Percentiles rank a stretch among this genome's conserved stretches.
These are phyloP conservation scores for Backusella liffmaniae DNA, from an alignment of 192 early-diverging fungal species.

Conservation along the genomic window DNA sequence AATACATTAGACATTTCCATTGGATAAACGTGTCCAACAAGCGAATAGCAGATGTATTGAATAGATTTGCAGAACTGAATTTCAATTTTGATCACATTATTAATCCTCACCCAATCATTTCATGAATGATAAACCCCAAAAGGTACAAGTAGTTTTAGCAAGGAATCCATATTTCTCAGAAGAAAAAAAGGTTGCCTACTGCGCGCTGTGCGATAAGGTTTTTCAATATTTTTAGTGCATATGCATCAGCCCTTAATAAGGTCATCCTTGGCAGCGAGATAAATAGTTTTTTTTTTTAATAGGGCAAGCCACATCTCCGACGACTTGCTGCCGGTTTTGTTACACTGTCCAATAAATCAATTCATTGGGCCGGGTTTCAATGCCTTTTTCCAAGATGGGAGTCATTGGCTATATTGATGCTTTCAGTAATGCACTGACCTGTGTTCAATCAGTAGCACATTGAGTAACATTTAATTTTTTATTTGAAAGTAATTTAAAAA, in stretches of 20 bases:
- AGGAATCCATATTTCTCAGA: not conserved
- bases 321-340: not conserved
- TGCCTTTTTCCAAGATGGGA: not conserved
- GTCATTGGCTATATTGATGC: not conserved
- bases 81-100: not conserved
- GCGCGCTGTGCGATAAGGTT: not conserved
- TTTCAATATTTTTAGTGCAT: not conserved
- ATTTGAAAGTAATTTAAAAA: slow-evolving; percentile 1
- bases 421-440: slow-evolving; percentile 7
- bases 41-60: not conserved
- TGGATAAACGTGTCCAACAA: not conserved
- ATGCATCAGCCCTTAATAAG: not conserved
- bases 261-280: not conserved
- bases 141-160: not conserved
- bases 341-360: not conserved
- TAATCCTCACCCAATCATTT: not conserved
- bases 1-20: not conserved
- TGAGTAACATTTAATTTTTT: not conserved
- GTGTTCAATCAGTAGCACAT: not conserved
- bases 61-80: not conserved
- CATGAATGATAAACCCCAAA: not conserved
- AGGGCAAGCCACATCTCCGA: slow-evolving; percentile 1
- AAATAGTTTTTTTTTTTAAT: not conserved
- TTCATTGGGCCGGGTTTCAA: not conserved
- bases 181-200: not conserved